Conservation (phyloP, 2,329 filamentous ascomycete species). For the Pseudopyricularia javanii region DNA sequence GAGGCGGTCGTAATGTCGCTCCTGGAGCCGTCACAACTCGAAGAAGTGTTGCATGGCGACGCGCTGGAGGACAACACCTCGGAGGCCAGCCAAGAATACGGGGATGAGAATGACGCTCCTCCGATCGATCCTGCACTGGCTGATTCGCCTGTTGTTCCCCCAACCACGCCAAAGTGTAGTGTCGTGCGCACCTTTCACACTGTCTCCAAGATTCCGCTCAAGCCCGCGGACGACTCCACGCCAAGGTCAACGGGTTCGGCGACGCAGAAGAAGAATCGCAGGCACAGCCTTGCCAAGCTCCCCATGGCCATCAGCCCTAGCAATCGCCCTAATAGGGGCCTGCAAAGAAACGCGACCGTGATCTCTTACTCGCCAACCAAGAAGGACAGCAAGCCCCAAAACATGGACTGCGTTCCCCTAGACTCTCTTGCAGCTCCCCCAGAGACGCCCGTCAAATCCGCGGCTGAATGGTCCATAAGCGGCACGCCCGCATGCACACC, state of each 20-base stretch:
- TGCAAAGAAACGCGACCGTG: slow-evolving; percentile 36
- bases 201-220: slow-evolving; percentile 65
- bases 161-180: slow-evolving; percentile 42
- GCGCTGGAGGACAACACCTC: slow-evolving; percentile 35
- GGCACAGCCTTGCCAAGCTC: slow-evolving; percentile 36
- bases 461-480: slow-evolving; percentile 36
- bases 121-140: slow-evolving; percentile 33
- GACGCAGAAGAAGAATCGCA: slow-evolving; percentile 26
- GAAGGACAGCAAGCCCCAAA: slow-evolving; percentile 11
- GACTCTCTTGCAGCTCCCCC: slow-evolving; percentile 14
- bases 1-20: slow-evolving; percentile 51
- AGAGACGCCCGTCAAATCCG: slow-evolving; percentile 33
- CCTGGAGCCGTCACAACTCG: slow-evolving; percentile 28
- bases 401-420: neutral
- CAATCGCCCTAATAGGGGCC: slow-evolving; percentile 10
- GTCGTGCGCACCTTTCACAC: slow-evolving; percentile 51
- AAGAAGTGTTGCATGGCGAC: slow-evolving; percentile 18
- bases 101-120: slow-evolving; percentile 51
- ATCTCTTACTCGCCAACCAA: slow-evolving; percentile 43
- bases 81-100: slow-evolving; percentile 53
- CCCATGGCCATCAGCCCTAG: slow-evolving; percentile 26
- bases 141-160: slow-evolving; percentile 18
- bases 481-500: slow-evolving; percentile 46
- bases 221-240: slow-evolving; percentile 49
- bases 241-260: slow-evolving; percentile 22